These are phyloP conservation scores for Sordariomycetes sp. DNA, from an alignment of 2,329 filamentous ascomycete genomes.

Conservation along the genomic window DNA sequence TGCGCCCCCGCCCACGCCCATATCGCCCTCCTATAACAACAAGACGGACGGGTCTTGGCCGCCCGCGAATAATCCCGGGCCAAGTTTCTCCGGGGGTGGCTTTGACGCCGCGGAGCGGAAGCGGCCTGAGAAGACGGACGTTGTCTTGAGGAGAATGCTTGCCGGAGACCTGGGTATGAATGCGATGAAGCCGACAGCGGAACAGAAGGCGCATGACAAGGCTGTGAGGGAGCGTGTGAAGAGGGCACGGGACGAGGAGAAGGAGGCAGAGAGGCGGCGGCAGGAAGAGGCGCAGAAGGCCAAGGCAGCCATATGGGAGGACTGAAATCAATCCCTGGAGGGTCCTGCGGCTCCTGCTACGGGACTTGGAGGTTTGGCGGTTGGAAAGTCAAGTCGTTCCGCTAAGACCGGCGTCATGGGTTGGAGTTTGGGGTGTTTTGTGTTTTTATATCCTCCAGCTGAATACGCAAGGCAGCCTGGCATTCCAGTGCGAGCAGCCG, in stretches of 20 bases:
- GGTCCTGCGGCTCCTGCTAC: not conserved
- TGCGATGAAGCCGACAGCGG: slow-evolving; percentile 72
- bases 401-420: not conserved
- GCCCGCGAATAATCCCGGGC: slow-evolving; percentile 2
- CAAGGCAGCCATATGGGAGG: slow-evolving; percentile 84
- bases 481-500: too few relatives aligned
- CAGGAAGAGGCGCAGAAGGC: slow-evolving; percentile 60
- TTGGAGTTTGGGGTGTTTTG: not conserved
- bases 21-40: slow-evolving; percentile 36
- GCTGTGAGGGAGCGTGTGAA: slow-evolving; percentile 77
- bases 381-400: not conserved
- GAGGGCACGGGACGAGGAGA: slow-evolving; percentile 63
- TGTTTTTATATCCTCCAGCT: too few relatives aligned
- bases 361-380: not conserved
- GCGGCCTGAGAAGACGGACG: slow-evolving; percentile 85
- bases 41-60: slow-evolving; percentile 10
- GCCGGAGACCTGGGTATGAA: slow-evolving; percentile 76
- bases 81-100: slow-evolving; percentile 11
- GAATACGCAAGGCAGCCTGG: too few relatives aligned
- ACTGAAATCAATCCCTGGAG: slow-evolving; percentile 22
- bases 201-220: slow-evolving; percentile 78
- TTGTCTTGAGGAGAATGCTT: slow-evolving; percentile 82
- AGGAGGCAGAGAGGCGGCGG: slow-evolving; percentile 48
- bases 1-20: slow-evolving; percentile 58
- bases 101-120: slow-evolving; percentile 8